Base-by-base conservation (phyloP, 208 protist genomes). In the Wallacemonas rigidus region DNA sequence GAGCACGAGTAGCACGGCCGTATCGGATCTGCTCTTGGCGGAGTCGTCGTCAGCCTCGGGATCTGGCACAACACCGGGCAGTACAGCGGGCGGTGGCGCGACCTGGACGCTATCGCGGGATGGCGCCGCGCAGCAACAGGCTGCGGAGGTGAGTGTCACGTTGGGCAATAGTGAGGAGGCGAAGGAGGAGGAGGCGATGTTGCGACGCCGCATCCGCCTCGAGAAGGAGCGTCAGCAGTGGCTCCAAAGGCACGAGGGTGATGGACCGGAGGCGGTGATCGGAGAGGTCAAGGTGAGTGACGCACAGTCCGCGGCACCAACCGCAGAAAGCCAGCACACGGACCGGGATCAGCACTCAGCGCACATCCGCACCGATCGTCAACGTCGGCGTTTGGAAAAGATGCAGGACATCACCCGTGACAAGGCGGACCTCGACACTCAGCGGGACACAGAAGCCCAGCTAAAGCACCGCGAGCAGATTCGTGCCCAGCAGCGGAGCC, bases 401-500 rank as follows among this genome's bases (percentile, higher is more conserved):
- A 26, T 36, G 41, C n/a, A 17, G 7, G 60, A 50, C 26, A 65
- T 65, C 39, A 11, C 43, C n/a, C 60, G 60, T 2, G 15, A 65
- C 7, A 73, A 79, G 48, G 57, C 71, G 11, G 73, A 63, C 12
- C 40, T 86, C 40, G 71, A 57, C 5, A 35, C 6, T 26, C 55
- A 62, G 15, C 65, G 54, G 5, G 68, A 79, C 55, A 70, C 64
- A 8, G 55, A 80, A 9, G 71, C 17, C 9, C 72, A 80, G 57
- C 55, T 12, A 4, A 71, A 78, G 36, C 83, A 72, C 12, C 83
- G 87, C 7, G 40, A 71, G 15, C 69, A 63, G 8, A 78, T 92
- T 38, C 75, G 76, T 2, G 57, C 62, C 0, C 74, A 83, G 57
- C 75, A 75, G 47, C 78, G 74, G 48, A 80, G 79, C 11, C 79